Evolutionary conservation across 768 basidiomycete genomes (phyloP).

Genomic region (Mycena capillaripes): DNA sequence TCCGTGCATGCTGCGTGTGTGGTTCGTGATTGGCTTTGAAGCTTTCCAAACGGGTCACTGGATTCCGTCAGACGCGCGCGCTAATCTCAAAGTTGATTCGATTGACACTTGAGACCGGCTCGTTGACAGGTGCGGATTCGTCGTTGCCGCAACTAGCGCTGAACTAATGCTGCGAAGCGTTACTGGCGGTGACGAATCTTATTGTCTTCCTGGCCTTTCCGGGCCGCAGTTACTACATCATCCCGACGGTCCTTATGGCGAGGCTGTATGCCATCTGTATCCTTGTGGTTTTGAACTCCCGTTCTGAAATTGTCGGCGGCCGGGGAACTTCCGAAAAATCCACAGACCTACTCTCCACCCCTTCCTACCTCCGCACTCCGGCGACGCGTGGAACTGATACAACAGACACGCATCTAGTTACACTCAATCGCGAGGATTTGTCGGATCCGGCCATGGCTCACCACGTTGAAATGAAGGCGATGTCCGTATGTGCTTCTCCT

Average conservation of each 20-base stretch:
- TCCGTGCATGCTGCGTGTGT: background rate
- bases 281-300: background rate
- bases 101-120: background rate
- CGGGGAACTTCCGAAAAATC: background rate
- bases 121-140: background rate
- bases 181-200: background rate
- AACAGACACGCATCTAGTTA: background rate
- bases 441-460: background rate
- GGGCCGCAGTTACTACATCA: background rate
- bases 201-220: background rate
- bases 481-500: background rate
- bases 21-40: background rate
- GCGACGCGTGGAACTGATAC: background rate
- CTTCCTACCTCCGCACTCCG: background rate
- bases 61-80: background rate
- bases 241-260: background rate
- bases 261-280: background rate
- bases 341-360: too few relatives aligned
- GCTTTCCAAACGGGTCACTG: background rate
- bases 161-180: background rate
- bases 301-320: background rate
- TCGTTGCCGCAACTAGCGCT: too few relatives aligned
- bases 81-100: background rate
- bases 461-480: background rate
- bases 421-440: background rate